Evolutionary conservation across 208 protist species (phyloP).

Genomic region (Acanthamoeba comandoni): DNA sequence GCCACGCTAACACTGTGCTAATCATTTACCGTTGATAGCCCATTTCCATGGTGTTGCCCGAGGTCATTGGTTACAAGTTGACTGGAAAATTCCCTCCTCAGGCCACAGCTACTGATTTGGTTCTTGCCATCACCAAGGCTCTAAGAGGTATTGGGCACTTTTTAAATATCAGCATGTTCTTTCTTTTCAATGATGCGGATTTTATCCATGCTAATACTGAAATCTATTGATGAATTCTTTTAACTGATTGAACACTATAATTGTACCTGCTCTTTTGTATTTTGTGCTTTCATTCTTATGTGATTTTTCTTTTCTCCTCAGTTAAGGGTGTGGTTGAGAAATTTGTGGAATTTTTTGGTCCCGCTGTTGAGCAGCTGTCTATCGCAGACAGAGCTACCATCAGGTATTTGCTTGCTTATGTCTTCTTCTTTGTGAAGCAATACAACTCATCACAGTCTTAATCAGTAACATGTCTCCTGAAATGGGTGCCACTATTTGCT

Average conservation of each 20-base stretch:
- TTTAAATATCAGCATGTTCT: neutral
- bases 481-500: conserved; percentile 95
- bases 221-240: too few species aligned
- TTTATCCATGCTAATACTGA: neutral
- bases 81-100: conserved; percentile 92
- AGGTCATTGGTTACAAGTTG: conserved; percentile 95
- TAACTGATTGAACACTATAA: neutral
- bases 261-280: neutral
- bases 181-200: neutral
- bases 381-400: conserved; percentile 90
- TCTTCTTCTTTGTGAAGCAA: too few species aligned
- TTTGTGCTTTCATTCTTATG: neutral
- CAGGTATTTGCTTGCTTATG: too few species aligned
- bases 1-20: too few species aligned
- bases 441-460: conserved; percentile 86
- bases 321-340: conserved; percentile 94
- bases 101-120: conserved; percentile 96
- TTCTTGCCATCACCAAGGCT: conserved; percentile 93
- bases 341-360: conserved; percentile 97
- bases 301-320: neutral
- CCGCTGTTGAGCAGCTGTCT: conserved; percentile 92
- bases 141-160: conserved; percentile 27
- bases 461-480: conserved; percentile 97
- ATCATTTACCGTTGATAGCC: conserved; percentile 54
- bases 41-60: conserved; percentile 94